Evolutionary conservation across 192 early-diverging fungal genomes (phyloP).

Genomic region (Backusella mclennaniae): DNA sequence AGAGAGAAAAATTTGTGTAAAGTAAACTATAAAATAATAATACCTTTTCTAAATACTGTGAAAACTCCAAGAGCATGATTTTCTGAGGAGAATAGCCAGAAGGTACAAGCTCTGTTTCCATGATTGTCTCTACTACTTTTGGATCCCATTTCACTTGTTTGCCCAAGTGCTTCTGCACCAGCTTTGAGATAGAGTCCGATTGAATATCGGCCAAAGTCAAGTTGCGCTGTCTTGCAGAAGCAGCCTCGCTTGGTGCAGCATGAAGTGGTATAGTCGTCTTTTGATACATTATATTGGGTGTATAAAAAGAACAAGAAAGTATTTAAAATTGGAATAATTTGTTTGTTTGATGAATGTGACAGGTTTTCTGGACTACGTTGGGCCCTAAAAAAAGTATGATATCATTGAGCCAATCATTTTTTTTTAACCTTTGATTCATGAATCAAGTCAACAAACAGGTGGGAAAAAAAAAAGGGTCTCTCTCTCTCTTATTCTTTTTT

Average conservation of each 20-base stretch:
- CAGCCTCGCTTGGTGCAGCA: slow-evolving; percentile 38
- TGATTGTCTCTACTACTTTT: slow-evolving; percentile 59
- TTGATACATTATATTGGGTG: slow-evolving; percentile 21
- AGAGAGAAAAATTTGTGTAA: not conserved
- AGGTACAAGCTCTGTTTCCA: slow-evolving; percentile 53
- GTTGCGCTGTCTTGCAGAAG: slow-evolving; percentile 31
- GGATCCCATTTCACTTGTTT: slow-evolving; percentile 42
- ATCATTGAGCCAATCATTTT: not conserved
- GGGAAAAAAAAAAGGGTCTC: not conserved
- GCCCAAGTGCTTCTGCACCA: slow-evolving; percentile 45
- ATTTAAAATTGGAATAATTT: not conserved
- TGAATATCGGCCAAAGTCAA: slow-evolving; percentile 54
- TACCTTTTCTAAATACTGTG: slow-evolving; percentile 78
- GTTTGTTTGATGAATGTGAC: not conserved
- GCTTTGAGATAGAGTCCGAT: slow-evolving; percentile 44
- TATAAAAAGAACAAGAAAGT: not conserved
- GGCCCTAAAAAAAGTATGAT: no score
- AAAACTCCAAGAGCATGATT: slow-evolving; percentile 70
- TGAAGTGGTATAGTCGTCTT: slow-evolving; percentile 44
- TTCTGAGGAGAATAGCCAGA: slow-evolving; percentile 55
- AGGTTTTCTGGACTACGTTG: not conserved
- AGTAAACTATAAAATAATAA: not conserved
- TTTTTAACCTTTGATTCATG: no score
- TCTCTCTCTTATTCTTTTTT: not conserved
- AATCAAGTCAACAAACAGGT: no score